These are phyloP conservation scores for Dissoconium aciculare DNA, from an alignment of 2,329 filamentous ascomycete genomes.

Conservation along the genomic window DNA sequence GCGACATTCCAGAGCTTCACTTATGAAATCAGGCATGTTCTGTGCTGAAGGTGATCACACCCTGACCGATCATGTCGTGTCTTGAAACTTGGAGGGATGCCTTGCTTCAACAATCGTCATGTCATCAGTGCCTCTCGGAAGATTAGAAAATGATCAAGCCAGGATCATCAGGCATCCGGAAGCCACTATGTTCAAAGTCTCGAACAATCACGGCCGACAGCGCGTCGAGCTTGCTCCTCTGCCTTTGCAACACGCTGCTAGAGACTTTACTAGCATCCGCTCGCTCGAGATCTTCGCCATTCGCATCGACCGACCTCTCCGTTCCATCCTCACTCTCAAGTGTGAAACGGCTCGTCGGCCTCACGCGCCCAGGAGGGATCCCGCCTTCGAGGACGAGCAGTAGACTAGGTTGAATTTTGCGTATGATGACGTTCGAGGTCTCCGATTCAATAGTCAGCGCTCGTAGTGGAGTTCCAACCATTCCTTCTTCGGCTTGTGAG, in stretches of 20 bases:
- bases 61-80: not conserved
- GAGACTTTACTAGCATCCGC: constrained; percentile 13
- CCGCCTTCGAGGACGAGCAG: constrained; percentile 35
- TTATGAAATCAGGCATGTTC: no score
- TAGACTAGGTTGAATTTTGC: constrained; percentile 31
- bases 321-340: constrained; percentile 27
- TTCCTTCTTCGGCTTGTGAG: constrained; percentile 8
- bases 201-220: constrained; percentile 29
- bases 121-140: no score
- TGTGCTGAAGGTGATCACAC: no score
- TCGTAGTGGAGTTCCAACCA: constrained; percentile 19
- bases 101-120: not conserved
- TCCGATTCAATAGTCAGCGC: constrained; percentile 34
- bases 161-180: constrained; percentile 33
- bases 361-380: constrained; percentile 28
- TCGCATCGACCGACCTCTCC: not conserved
- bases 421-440: constrained; percentile 32
- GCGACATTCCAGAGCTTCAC: no score
- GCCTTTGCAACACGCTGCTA: constrained; percentile 31
- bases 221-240: constrained; percentile 34
- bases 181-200: constrained; percentile 32
- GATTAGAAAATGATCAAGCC: constrained; percentile 20
- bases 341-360: constrained; percentile 28
- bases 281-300: constrained; percentile 8
- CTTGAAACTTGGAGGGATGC: not conserved